phyloP scores from a whole-genome alignment of 2,329 filamentous ascomycete species.

The Ophiocordyceps camponoti-saundersi region DNA sequence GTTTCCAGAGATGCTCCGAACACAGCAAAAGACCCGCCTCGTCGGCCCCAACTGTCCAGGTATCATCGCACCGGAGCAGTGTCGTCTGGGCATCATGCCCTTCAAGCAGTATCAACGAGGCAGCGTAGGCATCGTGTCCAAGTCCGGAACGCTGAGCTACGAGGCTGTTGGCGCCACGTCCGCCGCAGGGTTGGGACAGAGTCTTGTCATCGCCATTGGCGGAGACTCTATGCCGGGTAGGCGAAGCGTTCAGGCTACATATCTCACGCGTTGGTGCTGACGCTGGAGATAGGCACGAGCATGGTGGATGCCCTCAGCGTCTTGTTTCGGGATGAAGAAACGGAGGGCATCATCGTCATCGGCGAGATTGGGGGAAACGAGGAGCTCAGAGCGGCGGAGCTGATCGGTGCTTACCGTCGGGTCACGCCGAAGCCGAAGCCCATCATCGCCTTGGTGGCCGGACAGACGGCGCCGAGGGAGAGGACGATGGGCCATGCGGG shows the following conservation, averaged over 20 bases:
- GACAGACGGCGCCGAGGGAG: conserved; percentile 40
- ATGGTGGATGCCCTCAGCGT: conserved; percentile 53
- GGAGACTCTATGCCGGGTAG: conserved; percentile 54
- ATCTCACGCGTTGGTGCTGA: not conserved
- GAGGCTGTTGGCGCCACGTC: conserved; percentile 63
- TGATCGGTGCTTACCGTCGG: conserved; percentile 47
- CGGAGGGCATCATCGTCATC: conserved; percentile 53
- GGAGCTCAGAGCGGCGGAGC: conserved; percentile 54
- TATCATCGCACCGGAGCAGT: conserved; percentile 59
- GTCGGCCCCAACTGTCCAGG: conserved; percentile 72
- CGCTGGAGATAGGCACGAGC: conserved; percentile 29
- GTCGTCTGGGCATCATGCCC: conserved; percentile 27
- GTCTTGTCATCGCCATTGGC: conserved; percentile 60
- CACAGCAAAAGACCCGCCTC: conserved; percentile 53
- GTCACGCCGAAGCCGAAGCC: conserved; percentile 44
- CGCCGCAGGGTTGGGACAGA: conserved; percentile 59
- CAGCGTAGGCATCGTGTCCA: conserved; percentile 59
- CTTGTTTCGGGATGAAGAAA: conserved; percentile 51
- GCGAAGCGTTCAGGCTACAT: not conserved
- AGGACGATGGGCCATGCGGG: conserved; percentile 60
- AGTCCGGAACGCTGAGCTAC: conserved; percentile 66
- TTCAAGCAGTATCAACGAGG: conserved; percentile 31
- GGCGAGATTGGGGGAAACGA: conserved; percentile 56
- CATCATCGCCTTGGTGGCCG: conserved; percentile 46
- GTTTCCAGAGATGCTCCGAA: conserved; percentile 40